Evolutionary conservation across 148 eudicot species (phyloP), one percentile per base, ranked within the genome.

Genomic region (Pharnaceum exiguum): DNA sequence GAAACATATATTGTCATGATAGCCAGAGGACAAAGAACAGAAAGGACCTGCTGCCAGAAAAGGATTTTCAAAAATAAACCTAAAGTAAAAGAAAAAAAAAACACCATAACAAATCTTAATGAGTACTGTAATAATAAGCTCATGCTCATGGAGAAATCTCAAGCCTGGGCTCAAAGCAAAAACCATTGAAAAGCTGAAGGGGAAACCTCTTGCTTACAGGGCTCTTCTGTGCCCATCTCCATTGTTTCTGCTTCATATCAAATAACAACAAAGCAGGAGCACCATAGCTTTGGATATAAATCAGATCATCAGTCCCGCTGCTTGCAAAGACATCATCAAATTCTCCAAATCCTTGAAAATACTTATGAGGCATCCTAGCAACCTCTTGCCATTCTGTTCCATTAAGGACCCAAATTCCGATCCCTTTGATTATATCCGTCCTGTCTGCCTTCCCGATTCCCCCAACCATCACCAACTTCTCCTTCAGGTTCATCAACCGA

Each of bases 281-380:
- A 16, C 96, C 96, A 33, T 85, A 91, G 64, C 96, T 87, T 56
- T 91, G 98, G 22, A 91, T 83, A 75, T 91, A 91, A 8, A 91
- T 67, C 54, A 88, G 73, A 17, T 81, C 84, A 46, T 73, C 86
- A 0, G 79, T 81, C 28, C 98, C 98, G 18, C 98, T 79, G 38
- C 96, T 88, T 3, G 98, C 90, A 46, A 93, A 93, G 38, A 93
- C 96, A 67, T 93, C 98, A 58, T 93, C 96, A 10, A 93, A 64
- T 74, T 93, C 98, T 1, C 98, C 98, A 24, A 93, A 93, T 35
- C 96, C 96, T 63, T 93, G 98, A 27, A 88, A 83, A 52, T 59
- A 77, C 76, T 74, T 88, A 17, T 85, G 96, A 2, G 98, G 98
- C 98, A 93, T 93, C 15, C 86, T 77, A 11, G 81, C 80, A 24